phyloP scores from a whole-genome alignment of 441 rosid species.

The Mallotus japonicus region DNA sequence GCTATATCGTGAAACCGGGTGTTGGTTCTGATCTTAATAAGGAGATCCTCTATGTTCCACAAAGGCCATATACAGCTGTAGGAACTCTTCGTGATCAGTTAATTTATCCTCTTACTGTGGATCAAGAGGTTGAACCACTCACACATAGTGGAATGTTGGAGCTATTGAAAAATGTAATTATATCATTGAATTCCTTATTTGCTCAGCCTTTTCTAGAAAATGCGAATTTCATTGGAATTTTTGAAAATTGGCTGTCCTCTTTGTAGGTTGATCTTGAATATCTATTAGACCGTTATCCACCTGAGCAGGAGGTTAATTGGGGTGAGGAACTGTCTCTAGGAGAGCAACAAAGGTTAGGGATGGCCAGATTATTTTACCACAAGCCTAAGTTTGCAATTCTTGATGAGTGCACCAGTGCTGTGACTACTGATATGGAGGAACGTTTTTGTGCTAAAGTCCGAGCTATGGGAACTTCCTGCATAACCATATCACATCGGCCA shows the following conservation, averaged over 20 bases:
- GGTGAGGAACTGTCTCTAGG: slow-evolving; percentile 98
- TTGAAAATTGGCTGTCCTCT: slow-evolving; percentile 17
- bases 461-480: slow-evolving; percentile 99
- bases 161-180: slow-evolving; percentile 80
- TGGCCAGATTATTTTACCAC: slow-evolving; percentile 98
- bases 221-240: slow-evolving; percentile 1
- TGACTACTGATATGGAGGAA: slow-evolving; percentile 99
- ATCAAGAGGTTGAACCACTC: slow-evolving; percentile 69
- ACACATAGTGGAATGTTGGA: slow-evolving; percentile 84
- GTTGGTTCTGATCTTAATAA: slow-evolving; percentile 98
- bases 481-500: slow-evolving; percentile 99
- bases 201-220: slow-evolving; percentile 2
- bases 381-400: slow-evolving; percentile 99
- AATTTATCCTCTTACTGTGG: slow-evolving; percentile 90
- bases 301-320: slow-evolving; percentile 92
- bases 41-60: slow-evolving; percentile 98
- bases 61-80: slow-evolving; percentile 96
- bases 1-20: slow-evolving; percentile 98
- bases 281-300: slow-evolving; percentile 90
- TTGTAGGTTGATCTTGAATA: slow-evolving; percentile 93
- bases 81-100: slow-evolving; percentile 98
- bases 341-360: slow-evolving; percentile 98
- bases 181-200: slow-evolving; percentile 22
- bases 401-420: slow-evolving; percentile 99
- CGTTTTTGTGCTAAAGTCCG: slow-evolving; percentile 93